Evolutionary conservation across 192 early-diverging fungal species (phyloP).

Genomic region (Borealophlyctis nickersoniae): DNA sequence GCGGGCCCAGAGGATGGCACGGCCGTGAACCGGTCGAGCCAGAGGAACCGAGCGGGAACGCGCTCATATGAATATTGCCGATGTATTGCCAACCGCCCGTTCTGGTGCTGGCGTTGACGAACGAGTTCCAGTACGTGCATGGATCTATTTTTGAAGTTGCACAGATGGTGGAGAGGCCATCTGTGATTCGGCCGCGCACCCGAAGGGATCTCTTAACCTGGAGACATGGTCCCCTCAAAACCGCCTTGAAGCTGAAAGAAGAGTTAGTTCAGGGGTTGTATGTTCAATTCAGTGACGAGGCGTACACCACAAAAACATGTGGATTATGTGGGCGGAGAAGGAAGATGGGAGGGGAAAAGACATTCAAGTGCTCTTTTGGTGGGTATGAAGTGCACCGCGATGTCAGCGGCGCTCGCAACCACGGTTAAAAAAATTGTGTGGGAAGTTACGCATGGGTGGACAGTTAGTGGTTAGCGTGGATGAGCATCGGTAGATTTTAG

Average conservation of each 20-base stretch:
- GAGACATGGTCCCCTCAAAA: slow-evolving; percentile 1
- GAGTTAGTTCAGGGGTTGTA: background rate
- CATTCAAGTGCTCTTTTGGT: background rate
- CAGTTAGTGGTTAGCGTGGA: no score
- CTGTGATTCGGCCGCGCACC: background rate
- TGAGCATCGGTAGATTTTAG: no score
- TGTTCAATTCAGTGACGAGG: background rate
- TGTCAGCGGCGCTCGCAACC: background rate
- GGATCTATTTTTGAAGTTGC: slow-evolving; percentile 3
- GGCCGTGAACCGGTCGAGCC: no score
- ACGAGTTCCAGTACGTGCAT: slow-evolving; percentile 5
- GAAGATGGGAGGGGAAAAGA: slow-evolving; percentile 15
- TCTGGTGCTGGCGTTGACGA: slow-evolving; percentile 1
- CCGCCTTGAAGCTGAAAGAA: background rate
- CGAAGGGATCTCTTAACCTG: background rate
- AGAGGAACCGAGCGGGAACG: no score
- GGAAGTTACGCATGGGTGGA: background rate
- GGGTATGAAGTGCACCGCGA: background rate
- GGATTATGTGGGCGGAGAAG: slow-evolving; percentile 11
- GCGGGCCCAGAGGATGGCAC: no score
- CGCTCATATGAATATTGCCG: no score
- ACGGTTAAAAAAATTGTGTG: background rate
- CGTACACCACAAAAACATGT: slow-evolving; percentile 11
- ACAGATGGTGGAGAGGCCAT: slow-evolving; percentile 4
- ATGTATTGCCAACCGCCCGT: no score